These are phyloP conservation scores for Colletotrichum shisoi DNA, from an alignment of 2,329 filamentous ascomycete species.

Conservation along the genomic window DNA sequence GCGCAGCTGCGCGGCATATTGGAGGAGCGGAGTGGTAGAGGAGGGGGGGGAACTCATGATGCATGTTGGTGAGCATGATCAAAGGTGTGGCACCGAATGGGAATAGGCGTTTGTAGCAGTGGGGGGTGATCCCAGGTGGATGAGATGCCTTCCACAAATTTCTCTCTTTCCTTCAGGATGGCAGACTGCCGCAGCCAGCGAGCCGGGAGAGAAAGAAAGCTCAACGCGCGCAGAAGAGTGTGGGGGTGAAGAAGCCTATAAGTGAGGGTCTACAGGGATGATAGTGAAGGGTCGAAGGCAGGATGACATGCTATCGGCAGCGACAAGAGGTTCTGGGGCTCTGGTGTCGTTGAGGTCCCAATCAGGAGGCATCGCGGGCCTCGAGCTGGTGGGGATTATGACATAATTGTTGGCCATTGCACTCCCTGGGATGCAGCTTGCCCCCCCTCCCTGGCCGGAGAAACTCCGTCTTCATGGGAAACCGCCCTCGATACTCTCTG, in stretches of 20 bases:
- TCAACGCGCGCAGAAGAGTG: not conserved
- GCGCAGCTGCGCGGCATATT: not conserved
- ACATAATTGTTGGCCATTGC: constrained; percentile 40
- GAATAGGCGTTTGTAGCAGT: constrained; percentile 2
- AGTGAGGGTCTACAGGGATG: constrained; percentile 34
- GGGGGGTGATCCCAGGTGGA: not conserved
- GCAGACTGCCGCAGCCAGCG: not conserved
- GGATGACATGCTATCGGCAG: constrained; percentile 45
- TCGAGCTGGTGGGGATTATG: constrained; percentile 40
- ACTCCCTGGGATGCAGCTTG: constrained; percentile 16
- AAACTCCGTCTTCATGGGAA: constrained; percentile 4
- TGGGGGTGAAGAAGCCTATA: constrained; percentile 17
- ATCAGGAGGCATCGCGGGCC: constrained; percentile 28
- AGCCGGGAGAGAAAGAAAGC: not conserved
- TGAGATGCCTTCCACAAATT: constrained; percentile 19
- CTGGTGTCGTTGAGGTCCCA: constrained; percentile 29
- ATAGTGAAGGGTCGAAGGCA: constrained; percentile 41
- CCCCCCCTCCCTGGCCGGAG: not conserved
- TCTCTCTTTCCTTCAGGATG: constrained; percentile 1
- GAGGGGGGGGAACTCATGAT: constrained; percentile 3
- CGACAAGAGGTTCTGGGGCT: not conserved
- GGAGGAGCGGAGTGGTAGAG: not conserved
- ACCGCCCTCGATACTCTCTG: not conserved
- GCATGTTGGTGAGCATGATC: constrained; percentile 5
- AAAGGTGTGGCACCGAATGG: constrained; percentile 12